These are phyloP conservation scores for Moniliophthora roreri DNA, from an alignment of 1,284 basidiomycete genomes.

Conservation along the genomic window DNA sequence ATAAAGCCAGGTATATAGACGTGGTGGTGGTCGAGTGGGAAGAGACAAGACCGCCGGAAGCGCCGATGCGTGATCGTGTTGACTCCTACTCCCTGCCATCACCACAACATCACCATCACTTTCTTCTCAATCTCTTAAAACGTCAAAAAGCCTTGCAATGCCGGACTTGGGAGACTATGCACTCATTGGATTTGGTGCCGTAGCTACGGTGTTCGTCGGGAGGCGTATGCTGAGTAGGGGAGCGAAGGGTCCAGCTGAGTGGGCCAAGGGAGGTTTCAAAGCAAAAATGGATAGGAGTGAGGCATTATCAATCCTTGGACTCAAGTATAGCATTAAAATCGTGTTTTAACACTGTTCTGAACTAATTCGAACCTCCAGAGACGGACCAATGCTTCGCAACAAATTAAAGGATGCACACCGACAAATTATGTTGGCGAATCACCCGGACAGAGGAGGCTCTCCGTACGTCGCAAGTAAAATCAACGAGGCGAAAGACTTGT, in stretches of 20 bases:
- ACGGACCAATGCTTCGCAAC: constrained; percentile 67
- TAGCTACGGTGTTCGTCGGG: constrained; percentile 81
- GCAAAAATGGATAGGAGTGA: constrained; percentile 97
- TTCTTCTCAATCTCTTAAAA: background rate
- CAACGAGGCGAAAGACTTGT: constrained; percentile 87
- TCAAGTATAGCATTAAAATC: constrained; percentile 65
- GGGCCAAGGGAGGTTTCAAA: constrained; percentile 93
- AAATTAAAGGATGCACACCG: constrained; percentile 90
- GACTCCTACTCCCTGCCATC: background rate
- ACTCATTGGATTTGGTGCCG: constrained; percentile 75
- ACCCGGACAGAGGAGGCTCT: constrained; percentile 94
- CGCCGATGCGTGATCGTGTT: background rate
- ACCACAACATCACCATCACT: background rate
- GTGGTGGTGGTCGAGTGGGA: background rate
- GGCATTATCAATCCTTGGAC: constrained; percentile 86
- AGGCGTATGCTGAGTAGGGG: constrained; percentile 63
- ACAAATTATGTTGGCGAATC: constrained; percentile 92
- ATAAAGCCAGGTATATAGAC: background rate
- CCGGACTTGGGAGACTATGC: constrained; percentile 68
- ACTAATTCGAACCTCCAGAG: constrained; percentile 45
- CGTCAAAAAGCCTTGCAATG: too few relatives aligned
- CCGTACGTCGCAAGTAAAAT: constrained; percentile 98
- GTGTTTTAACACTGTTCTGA: background rate
- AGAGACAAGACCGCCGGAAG: background rate
- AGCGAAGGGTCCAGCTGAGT: constrained; percentile 71